Base-by-base conservation (phyloP, 78 protist species). In the Dictyostelium capitatum region DNA sequence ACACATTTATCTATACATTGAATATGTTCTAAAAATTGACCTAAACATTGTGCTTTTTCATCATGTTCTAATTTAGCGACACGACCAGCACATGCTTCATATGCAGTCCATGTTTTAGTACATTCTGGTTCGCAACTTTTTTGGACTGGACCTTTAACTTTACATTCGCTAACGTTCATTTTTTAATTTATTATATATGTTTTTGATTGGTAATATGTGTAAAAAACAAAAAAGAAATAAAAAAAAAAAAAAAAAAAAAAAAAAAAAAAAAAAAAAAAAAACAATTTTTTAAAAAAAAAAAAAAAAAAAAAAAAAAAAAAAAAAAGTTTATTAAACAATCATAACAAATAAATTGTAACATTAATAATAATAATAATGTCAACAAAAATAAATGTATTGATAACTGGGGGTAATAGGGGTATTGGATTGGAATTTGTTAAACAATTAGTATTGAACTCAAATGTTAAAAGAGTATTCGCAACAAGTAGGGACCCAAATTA, bases 21-120 rank as follows among this genome's bases (percentile, higher is more conserved):
- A 43, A 87, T 23, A 41, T 87, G 72, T 62, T 87, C 92, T 77
- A 87, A 87, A 77, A 62, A 87, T 77, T 87, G 92, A 77, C 92
- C 92, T 50, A 87, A 77, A 87, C 92, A 87, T 83, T 87, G 75
- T 41, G 92, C 92, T 80, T 87, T 87, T 77, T 87, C 92, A n/a
- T 87, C 92, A 59, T 74, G 50, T 25, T 32, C 77, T 70, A 84
- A 74, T 70, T 77, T 77, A 30, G 59, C 77, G 28, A 87, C 23
- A 77, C 92, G 82, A 20, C 53, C 41, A 46, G 79, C 9, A 32
- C 92, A 87, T 15, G 79, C 83, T 47, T 87, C 67, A 47, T 87
- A 87, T 4, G 83, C 77, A 28, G 5, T 54, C 64, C 72, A 62
- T 9, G n/a, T 57, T 15, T 53, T 57, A 11, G 20, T 37, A 8